Evolutionary conservation across 2,329 filamentous ascomycete genomes (phyloP), one percentile per base, ranked within the genome.

Genomic region (Metarhizium anisopliae): DNA sequence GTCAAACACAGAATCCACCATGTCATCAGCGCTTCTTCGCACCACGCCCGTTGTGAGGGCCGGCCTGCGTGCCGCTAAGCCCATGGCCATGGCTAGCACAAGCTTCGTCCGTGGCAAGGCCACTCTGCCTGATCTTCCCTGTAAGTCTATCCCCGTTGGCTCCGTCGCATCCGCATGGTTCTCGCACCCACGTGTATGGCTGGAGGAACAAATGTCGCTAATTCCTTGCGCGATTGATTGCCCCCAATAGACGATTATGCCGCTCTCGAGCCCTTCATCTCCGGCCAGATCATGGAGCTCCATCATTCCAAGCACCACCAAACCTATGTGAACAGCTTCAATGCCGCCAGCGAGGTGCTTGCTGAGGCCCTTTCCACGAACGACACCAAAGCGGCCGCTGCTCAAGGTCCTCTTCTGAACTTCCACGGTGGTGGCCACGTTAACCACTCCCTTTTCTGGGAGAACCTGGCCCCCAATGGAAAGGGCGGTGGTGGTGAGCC

Each of bases 301-400:
- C 92, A 96, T 80, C 89, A 96, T 83, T 86, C 83, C 76, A 93
- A 91, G 75, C 91, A 96, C 81, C 92, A 96, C 79, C 85, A 93
- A 74, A 92, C 91, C 67, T 96, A 96, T 72, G 90, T 96, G 65
- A 94, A 85, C 73, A 87, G 86, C 71, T 89, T 89, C 78, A 96
- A 96, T 78, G 80, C 85, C 59, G 86, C 89, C 56, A 76, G 84
- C 62, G 85, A 91, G 73, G 84, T 92, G 68, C 73, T 89, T 52
- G 82, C 80, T 42, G 75, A 77, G 57, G 87, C 88, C 40, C 79
- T 82, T 66, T 77, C 75, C 66, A 80, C 85, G 71, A 84, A 84
- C 64, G 87, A 81, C 64, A 65, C 70, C 60, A 71, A 72, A 67
- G 74, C 77, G 59, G 77, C 76, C 6, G 77, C 78, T 36, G 67